Evolutionary conservation across 371 early-diverging fungal species (phyloP), one percentile per base, ranked within the genome.

Genomic region (Mucor plumbeus): DNA sequence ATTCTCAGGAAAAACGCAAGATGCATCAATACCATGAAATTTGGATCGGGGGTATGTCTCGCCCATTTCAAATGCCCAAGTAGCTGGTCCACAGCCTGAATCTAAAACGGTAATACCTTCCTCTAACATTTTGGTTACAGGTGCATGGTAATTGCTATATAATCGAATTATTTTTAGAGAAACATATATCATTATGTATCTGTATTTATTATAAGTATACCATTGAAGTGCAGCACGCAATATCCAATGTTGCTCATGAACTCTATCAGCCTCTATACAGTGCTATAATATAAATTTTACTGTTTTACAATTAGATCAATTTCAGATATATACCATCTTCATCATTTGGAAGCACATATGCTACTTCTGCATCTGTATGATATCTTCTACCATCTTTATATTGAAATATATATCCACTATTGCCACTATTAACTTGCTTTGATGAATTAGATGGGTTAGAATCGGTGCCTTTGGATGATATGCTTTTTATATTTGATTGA

Each of bases 311-410:
- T 55, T 11, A 7, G 10, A 1, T 4, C 1, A 2, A 35, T 5
- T 15, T 55, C 33, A 31, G 31, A 8, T 35, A 5, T 35, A 5
- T 55, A 78, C 82, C 82, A 68, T 71, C 78, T 44, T 82, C 74
- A 41, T 87, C 85, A 54, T 82, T 82, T 2, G 87, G 87, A 7
- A 87, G 66, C 60, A 84, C 70, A 61, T 87, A 87, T 5, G 78
- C 66, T 4, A 78, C 79, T 26, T 61, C 71, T n/a, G 75, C 73
- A 33, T 78, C 75, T n/a, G 78, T 72, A 53, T 84, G 80, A 19
- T 77, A 80, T 41, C 77, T 75, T 61, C 87, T 76, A 8, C 87
- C 87, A 36, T 78, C 76, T 19, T 70, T 70, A 50, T 77, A 82
- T 4, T 67, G 60, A 61, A 68, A 75, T 4, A 40, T 69, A 4